A percentile compares a stretch with the other conserved stretches of the same genome.
Evolutionary conservation across 2,329 filamentous ascomycete species (phyloP).

Genomic region (Thelonectria olida): DNA sequence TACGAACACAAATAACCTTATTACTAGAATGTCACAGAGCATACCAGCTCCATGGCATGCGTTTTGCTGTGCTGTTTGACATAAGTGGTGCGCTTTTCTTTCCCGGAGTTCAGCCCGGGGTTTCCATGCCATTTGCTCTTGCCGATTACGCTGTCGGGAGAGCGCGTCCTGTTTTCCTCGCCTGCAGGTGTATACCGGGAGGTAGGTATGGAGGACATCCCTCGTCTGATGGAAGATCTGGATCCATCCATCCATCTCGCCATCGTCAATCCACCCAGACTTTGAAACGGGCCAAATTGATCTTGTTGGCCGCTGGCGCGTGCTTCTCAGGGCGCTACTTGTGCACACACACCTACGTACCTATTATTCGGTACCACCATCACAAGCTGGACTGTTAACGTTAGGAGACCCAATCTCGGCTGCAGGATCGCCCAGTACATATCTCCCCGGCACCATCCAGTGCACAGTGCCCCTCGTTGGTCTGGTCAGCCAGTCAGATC

Average conservation of each 20-base stretch:
- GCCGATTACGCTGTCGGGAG: not conserved
- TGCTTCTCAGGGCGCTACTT: not conserved
- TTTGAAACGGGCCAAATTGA: not conserved
- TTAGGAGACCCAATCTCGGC: slow-evolving; percentile 33
- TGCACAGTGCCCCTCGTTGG: slow-evolving; percentile 22
- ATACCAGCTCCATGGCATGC: not conserved
- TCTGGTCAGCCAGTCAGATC: slow-evolving; percentile 24
- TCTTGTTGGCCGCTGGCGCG: not conserved
- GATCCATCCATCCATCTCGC: slow-evolving; percentile 8
- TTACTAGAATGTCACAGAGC: not conserved
- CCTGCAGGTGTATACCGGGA: too few species aligned
- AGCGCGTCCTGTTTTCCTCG: too few species aligned
- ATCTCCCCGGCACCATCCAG: not conserved
- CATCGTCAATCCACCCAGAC: not conserved
- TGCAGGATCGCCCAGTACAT: slow-evolving; percentile 24
- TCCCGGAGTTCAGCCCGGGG: not conserved
- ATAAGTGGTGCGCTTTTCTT: not conserved
- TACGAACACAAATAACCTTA: not conserved
- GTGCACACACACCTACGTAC: too few species aligned
- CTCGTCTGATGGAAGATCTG: not conserved
- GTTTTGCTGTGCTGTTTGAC: not conserved
- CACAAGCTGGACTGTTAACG: not conserved
- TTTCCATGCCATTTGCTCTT: not conserved
- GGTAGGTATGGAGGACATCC: too few species aligned
- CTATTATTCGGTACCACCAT: not conserved